Percentiles rank a stretch among this genome's conserved stretches.
phyloP scores from a whole-genome alignment of 257 asterid genomes.

The Perilla frutescens region DNA sequence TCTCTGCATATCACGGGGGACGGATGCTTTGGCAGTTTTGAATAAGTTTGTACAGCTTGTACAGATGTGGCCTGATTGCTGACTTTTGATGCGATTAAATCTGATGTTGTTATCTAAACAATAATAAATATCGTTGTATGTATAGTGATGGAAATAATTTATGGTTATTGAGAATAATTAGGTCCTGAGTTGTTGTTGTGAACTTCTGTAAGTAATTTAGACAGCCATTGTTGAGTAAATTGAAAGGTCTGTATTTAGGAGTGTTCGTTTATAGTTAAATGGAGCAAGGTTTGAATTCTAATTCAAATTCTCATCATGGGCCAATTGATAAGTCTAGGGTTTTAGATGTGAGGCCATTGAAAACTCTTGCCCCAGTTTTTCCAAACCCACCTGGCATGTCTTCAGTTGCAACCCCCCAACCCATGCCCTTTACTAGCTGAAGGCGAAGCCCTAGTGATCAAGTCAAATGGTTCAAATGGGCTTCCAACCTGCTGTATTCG shows the following conservation, averaged over 20 bases:
- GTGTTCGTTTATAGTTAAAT: constrained; percentile 43
- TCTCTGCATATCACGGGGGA: constrained; percentile 51
- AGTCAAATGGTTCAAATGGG: constrained; percentile 79
- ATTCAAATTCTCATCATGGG: constrained; percentile 49
- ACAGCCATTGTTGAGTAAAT: constrained; percentile 10
- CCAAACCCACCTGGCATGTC: constrained; percentile 62
- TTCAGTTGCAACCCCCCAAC: constrained; percentile 53
- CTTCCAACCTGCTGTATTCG: constrained; percentile 90
- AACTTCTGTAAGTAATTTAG: background rate
- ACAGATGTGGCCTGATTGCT: constrained; percentile 22
- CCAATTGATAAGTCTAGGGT: constrained; percentile 80
- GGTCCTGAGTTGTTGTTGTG: background rate
- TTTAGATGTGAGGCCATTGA: constrained; percentile 74
- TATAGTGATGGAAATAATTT: constrained; percentile 3
- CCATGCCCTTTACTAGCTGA: constrained; percentile 81
- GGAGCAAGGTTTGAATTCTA: constrained; percentile 71
- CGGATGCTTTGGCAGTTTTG: constrained; percentile 17
- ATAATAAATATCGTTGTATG: constrained; percentile 17
- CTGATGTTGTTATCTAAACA: background rate
- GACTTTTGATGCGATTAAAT: constrained; percentile 24
- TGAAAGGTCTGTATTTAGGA: constrained; percentile 18
- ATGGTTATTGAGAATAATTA: constrained; percentile 20
- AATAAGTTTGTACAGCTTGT: constrained; percentile 9
- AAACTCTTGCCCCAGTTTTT: constrained; percentile 78
- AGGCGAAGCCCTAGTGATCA: constrained; percentile 87